Percentiles rank a stretch among this genome's conserved stretches.
Conservation (phyloP, 495 filamentous ascomycete species). For the Chaetomidium leptoderma region DNA sequence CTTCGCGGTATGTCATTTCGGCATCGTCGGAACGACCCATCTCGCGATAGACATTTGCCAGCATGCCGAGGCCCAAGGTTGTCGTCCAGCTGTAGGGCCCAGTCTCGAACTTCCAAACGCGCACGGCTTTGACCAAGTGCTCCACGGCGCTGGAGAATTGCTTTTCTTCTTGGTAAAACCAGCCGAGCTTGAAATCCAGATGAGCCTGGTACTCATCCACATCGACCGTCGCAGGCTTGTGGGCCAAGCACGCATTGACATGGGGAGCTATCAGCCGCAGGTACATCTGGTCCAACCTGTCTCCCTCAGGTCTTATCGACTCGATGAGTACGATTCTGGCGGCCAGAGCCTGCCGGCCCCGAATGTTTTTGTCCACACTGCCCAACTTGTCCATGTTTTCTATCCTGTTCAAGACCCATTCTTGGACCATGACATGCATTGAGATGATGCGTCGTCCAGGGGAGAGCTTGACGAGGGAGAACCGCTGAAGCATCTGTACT, state of each 20-base stretch:
- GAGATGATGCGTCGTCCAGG: neutral
- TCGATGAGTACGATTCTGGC: constrained; percentile 9
- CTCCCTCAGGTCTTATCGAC: neutral
- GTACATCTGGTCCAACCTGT: neutral
- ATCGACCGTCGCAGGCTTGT: neutral
- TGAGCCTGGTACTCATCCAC: neutral
- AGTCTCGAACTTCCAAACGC: neutral
- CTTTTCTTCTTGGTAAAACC: neutral
- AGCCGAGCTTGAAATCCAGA: constrained; percentile 9
- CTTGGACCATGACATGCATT: constrained; percentile 25
- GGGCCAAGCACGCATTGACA: neutral
- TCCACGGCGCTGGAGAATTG: neutral
- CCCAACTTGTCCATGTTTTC: too few relatives aligned
- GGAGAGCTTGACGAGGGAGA: constrained; percentile 15
- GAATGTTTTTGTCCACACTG: neutral
- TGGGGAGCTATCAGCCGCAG: constrained; percentile 5
- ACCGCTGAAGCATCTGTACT: constrained; percentile 5
- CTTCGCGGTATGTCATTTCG: neutral
- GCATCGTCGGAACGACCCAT: constrained; percentile 7
- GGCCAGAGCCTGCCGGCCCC: neutral
- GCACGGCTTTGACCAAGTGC: neutral
- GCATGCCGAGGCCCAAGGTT: neutral
- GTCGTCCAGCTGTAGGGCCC: neutral
- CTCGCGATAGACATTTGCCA: constrained; percentile 13
- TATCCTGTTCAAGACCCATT: constrained; percentile 19